phyloP scores from a whole-genome alignment of 495 filamentous ascomycete species.

The Neurospora sp. region DNA sequence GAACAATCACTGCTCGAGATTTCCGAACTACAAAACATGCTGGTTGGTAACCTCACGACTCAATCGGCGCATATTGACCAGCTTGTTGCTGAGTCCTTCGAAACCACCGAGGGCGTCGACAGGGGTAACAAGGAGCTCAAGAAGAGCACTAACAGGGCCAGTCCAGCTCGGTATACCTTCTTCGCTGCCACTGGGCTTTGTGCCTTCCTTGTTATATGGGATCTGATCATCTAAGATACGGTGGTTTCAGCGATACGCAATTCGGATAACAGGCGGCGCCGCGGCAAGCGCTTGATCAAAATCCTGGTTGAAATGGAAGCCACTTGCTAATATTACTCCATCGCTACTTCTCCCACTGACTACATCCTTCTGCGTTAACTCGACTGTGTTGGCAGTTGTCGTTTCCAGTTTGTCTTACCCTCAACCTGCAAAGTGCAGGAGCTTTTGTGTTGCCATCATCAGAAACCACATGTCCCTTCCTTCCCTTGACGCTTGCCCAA shows the following conservation, averaged over 20 bases:
- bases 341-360: background rate
- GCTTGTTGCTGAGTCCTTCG: constrained; percentile 72
- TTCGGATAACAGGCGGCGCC: background rate
- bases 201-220: constrained; percentile 78
- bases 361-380: background rate
- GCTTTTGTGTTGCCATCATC: background rate
- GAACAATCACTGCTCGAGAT: constrained; percentile 91
- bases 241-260: background rate
- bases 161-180: constrained; percentile 82
- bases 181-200: constrained; percentile 78
- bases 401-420: background rate
- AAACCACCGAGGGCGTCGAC: constrained; percentile 75
- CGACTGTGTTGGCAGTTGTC: background rate
- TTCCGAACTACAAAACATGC: constrained; percentile 78
- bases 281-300: background rate
- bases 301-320: background rate
- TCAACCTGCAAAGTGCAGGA: background rate
- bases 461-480: background rate
- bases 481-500: background rate
- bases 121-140: constrained; percentile 88
- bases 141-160: constrained; percentile 66
- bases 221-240: constrained; percentile 63
- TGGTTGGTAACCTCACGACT: constrained; percentile 71
- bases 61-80: constrained; percentile 84
- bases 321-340: background rate